phyloP scores from a whole-genome alignment of 768 basidiomycete genomes.

The Obba rivulosa region DNA sequence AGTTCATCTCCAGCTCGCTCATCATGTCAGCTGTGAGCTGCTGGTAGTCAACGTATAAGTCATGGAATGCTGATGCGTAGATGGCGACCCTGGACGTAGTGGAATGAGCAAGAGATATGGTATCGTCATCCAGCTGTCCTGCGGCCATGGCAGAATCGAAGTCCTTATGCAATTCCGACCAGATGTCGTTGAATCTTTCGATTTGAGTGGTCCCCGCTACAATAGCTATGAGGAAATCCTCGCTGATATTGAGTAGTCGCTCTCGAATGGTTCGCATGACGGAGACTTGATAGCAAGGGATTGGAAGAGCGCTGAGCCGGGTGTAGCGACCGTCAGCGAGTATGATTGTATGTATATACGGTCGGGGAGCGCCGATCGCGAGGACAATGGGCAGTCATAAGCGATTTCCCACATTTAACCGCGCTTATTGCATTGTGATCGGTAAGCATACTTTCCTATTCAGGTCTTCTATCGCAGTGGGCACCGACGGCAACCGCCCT shows the following conservation, averaged over 20 bases:
- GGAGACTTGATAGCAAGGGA: no score
- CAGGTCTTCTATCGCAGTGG: no score
- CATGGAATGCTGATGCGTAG: constrained; percentile 3
- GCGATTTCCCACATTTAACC: no score
- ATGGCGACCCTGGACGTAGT: constrained; percentile 2
- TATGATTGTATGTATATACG: no score
- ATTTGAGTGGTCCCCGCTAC: constrained; percentile 4
- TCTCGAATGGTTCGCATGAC: constrained; percentile 1
- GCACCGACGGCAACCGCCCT: no score
- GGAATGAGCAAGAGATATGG: constrained; percentile 3
- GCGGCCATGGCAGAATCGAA: constrained; percentile 4
- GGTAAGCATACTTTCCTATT: no score
- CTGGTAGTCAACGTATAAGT: neutral
- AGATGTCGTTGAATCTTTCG: constrained; percentile 5
- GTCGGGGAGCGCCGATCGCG: no score
- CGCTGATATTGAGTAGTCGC: constrained; percentile 5
- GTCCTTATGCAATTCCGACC: constrained; percentile 3
- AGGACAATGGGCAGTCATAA: no score
- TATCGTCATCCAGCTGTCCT: neutral
- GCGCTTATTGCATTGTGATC: no score
- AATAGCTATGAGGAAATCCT: no score
- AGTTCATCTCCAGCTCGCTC: constrained; percentile 2
- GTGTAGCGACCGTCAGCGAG: no score
- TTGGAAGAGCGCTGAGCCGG: no score
- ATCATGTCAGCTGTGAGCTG: neutral